A percentile compares a stretch with the other conserved stretches of the same genome.
Conservation (phyloP, 495 filamentous ascomycete genomes). For the Neurospora discreta region DNA sequence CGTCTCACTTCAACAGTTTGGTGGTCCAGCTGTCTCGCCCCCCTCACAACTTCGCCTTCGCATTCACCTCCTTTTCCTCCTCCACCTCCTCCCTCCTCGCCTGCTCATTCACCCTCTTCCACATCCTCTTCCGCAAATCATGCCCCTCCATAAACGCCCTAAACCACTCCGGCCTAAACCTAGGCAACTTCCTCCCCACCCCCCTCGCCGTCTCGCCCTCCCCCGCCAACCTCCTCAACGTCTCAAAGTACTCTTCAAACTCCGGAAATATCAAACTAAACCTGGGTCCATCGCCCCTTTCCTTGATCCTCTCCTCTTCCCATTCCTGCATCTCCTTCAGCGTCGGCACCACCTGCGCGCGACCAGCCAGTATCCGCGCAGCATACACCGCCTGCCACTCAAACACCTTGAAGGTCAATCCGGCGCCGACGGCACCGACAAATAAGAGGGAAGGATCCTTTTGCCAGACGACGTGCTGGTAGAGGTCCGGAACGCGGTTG, state of each 20-base stretch:
- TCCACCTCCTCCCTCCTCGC: constrained; percentile 11
- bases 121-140: constrained; percentile 39
- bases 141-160: constrained; percentile 39
- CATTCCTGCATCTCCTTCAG: constrained; percentile 35
- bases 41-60: neutral
- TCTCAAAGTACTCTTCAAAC: constrained; percentile 46
- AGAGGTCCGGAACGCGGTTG: constrained; percentile 44
- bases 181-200: constrained; percentile 33
- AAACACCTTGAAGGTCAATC: constrained; percentile 27
- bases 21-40: too few species aligned
- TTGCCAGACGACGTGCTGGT: constrained; percentile 44
- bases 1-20: too few species aligned
- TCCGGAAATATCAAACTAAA: constrained; percentile 42
- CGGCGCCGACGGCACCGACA: constrained; percentile 21
- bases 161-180: constrained; percentile 37
- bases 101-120: constrained; percentile 28
- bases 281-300: constrained; percentile 36
- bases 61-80: neutral
- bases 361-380: constrained; percentile 24
- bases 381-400: constrained; percentile 35
- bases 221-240: constrained; percentile 34
- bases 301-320: constrained; percentile 39
- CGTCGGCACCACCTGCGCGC: constrained; percentile 33
- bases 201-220: constrained; percentile 21
- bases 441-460: constrained; percentile 28